phyloP scores from a whole-genome alignment of 2,329 filamentous ascomycete genomes.

The Venturiaceae sp. region DNA sequence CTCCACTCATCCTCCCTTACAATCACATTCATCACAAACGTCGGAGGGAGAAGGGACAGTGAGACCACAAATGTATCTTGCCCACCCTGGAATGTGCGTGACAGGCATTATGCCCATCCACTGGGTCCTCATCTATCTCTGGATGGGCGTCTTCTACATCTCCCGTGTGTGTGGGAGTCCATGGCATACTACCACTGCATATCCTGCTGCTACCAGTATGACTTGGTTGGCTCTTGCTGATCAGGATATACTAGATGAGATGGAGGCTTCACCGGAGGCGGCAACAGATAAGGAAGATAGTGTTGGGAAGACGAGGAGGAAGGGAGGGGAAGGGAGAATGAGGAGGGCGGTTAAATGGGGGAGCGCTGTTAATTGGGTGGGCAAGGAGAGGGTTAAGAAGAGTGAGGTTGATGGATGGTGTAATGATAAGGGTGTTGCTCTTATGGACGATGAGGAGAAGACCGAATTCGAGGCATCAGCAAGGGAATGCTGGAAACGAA shows the following conservation, averaged over 20 bases:
- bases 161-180: constrained; percentile 72
- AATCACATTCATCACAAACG: neutral
- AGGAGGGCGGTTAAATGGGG: constrained; percentile 70
- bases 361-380: constrained; percentile 51
- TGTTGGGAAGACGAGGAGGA: neutral
- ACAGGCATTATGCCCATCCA: constrained; percentile 73
- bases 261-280: constrained; percentile 27
- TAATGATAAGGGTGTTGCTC: constrained; percentile 36
- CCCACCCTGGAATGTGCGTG: constrained; percentile 79
- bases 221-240: constrained; percentile 69
- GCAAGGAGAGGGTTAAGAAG: constrained; percentile 53
- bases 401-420: constrained; percentile 64
- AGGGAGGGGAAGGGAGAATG: neutral
- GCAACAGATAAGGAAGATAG: neutral
- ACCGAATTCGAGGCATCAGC: constrained; percentile 55
- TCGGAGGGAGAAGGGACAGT: constrained; percentile 9
- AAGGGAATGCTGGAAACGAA: constrained; percentile 53
- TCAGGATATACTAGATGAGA: constrained; percentile 50
- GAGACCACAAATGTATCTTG: constrained; percentile 59
- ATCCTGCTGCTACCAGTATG: constrained; percentile 65
- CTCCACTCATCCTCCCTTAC: neutral
- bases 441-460: constrained; percentile 38
- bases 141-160: constrained; percentile 58
- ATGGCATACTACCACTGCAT: constrained; percentile 74
- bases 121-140: constrained; percentile 58